Conservation (phyloP, 169 alveolate species). For the Plasmodium relictum region DNA sequence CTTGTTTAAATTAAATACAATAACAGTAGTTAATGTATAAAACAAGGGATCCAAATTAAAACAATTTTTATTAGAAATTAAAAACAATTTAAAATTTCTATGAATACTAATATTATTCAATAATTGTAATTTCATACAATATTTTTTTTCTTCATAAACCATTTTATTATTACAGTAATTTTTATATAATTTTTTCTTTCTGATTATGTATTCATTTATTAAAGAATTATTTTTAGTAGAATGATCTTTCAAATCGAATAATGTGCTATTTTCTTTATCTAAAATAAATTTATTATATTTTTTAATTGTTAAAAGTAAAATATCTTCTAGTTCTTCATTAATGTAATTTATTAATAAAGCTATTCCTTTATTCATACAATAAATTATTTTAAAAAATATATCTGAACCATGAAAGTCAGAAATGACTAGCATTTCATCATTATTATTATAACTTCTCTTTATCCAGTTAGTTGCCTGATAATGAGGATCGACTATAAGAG, state of each 20-base stretch:
- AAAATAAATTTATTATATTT: slow-evolving; percentile 55
- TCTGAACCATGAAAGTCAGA: slow-evolving; percentile 44
- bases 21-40: slow-evolving; percentile 51
- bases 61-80: slow-evolving; percentile 70
- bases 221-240: slow-evolving; percentile 20
- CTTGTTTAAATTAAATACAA: slow-evolving; percentile 53
- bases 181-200: slow-evolving; percentile 14
- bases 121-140: slow-evolving; percentile 47
- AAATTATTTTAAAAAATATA: slow-evolving; percentile 66
- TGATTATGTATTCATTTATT: slow-evolving; percentile 39
- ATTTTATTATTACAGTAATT: neutral
- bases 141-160: slow-evolving; percentile 30
- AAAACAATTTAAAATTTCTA: slow-evolving; percentile 44
- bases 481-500: slow-evolving; percentile 69
- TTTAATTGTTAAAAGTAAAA: slow-evolving; percentile 55
- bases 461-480: slow-evolving; percentile 71
- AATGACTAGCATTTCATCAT: slow-evolving; percentile 3
- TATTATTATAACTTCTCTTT: slow-evolving; percentile 43
- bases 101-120: slow-evolving; percentile 35
- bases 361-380: slow-evolving; percentile 66
- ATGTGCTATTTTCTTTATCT: slow-evolving; percentile 21
- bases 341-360: slow-evolving; percentile 42
- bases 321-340: slow-evolving; percentile 60
- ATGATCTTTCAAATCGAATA: neutral
- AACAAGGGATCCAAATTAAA: slow-evolving; percentile 38